Conservation (phyloP, 192 early-diverging fungal genomes). For the Helicostylum pulchrum region DNA sequence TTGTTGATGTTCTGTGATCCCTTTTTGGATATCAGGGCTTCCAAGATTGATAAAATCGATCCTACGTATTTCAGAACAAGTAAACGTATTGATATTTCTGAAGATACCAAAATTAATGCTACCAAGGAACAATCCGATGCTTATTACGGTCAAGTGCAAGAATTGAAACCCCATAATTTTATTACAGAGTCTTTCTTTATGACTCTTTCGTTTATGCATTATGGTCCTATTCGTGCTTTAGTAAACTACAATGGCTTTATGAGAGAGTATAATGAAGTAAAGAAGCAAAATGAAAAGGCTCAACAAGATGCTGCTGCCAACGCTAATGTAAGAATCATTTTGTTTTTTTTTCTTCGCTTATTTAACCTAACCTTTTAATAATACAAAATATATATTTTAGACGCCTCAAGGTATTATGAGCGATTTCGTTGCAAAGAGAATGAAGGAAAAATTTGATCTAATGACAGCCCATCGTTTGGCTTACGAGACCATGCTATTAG, state of each 20-base stretch:
- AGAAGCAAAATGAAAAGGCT: conserved; percentile 45
- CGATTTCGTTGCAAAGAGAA: conserved; percentile 25
- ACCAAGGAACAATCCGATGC: conserved; percentile 64
- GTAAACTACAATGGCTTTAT: conserved; percentile 64
- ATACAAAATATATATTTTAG: conserved; percentile 23
- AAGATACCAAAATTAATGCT: conserved; percentile 79
- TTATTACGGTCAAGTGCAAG: conserved; percentile 40
- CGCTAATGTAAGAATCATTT: conserved; percentile 22
- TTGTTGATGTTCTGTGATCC: conserved; percentile 78
- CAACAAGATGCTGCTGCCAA: conserved; percentile 5
- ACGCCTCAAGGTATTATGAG: conserved; percentile 16
- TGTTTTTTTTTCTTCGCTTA: neutral
- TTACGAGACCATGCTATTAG: conserved; percentile 73
- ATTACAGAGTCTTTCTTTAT: conserved; percentile 89
- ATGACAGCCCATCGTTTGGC: conserved; percentile 66
- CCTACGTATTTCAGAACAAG: conserved; percentile 62
- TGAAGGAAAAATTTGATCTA: conserved; percentile 50
- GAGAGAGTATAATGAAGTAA: conserved; percentile 66
- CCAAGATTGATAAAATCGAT: conserved; percentile 77
- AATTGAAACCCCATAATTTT: conserved; percentile 59
- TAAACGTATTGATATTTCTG: conserved; percentile 56
- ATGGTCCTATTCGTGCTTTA: conserved; percentile 72
- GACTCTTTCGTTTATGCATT: conserved; percentile 73
- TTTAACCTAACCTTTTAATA: neutral
- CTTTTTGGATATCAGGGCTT: conserved; percentile 71